Conservation (phyloP, 1,284 basidiomycete species). For the Vanrija sp. region DNA sequence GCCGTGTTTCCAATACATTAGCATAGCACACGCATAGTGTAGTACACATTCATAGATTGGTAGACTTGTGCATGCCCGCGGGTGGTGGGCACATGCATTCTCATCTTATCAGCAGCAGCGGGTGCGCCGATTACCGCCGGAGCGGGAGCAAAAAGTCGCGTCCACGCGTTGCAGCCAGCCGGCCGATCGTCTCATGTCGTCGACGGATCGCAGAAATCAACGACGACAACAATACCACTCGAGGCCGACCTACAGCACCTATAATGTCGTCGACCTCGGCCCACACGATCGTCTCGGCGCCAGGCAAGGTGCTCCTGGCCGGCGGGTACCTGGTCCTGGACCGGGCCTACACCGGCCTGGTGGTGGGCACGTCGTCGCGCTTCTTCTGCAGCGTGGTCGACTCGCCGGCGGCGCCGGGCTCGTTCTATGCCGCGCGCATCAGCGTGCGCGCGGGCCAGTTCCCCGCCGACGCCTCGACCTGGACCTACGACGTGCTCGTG, state of each 20-base stretch:
- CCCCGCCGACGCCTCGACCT: constrained; percentile 58
- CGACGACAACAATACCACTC: no score
- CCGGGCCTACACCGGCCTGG: constrained; percentile 72
- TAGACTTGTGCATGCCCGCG: not conserved
- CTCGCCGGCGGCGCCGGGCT: no score
- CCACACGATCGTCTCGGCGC: constrained; percentile 69
- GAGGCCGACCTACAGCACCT: no score
- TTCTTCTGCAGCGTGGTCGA: constrained; percentile 69
- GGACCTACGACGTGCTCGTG: constrained; percentile 63
- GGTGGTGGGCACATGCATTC: no score
- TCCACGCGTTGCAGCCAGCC: no score
- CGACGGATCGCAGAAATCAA: no score
- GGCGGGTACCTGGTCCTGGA: constrained; percentile 94
- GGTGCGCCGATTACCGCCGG: no score
- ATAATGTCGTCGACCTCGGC: no score
- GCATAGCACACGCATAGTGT: not conserved
- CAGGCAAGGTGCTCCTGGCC: constrained; percentile 91
- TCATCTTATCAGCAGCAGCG: no score
- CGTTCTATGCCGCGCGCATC: constrained; percentile 47
- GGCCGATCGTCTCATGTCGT: no score
- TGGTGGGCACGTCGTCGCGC: constrained; percentile 83
- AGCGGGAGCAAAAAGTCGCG: no score
- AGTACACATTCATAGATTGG: not conserved
- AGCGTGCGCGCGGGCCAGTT: constrained; percentile 90
- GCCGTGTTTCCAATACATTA: not conserved